Percentiles rank a stretch among this genome's conserved stretches.
Conservation (phyloP, 805 yeast species). For the Candida taoyuanica region DNA sequence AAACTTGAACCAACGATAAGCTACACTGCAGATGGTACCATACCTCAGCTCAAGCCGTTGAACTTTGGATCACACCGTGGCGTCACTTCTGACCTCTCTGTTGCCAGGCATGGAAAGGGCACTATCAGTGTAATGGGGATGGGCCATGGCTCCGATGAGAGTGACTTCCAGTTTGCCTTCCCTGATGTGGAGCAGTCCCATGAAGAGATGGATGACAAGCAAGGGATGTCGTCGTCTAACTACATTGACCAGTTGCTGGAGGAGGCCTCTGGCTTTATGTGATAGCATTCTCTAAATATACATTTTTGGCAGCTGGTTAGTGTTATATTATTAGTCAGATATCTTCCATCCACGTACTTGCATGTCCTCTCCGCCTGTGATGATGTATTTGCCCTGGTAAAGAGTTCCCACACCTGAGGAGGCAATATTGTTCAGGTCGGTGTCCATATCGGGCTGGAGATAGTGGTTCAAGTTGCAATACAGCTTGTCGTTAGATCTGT, state of each 20-base stretch:
- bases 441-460: background rate
- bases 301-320: background rate
- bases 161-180: background rate
- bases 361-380: constrained; percentile 15
- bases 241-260: background rate
- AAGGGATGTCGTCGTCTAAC: background rate
- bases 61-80: no score
- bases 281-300: background rate
- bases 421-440: background rate
- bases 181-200: background rate
- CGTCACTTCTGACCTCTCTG: no score
- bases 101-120: background rate
- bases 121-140: background rate
- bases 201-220: background rate
- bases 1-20: no score
- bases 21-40: no score
- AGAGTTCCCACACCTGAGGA: background rate
- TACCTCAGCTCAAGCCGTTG: background rate
- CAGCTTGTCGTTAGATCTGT: background rate
- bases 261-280: background rate
- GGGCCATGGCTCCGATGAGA: no score
- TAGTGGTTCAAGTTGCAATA: constrained; percentile 7
- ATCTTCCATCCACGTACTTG: constrained; percentile 8
- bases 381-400: constrained; percentile 8
- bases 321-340: background rate